These are phyloP conservation scores for Eucalyptus leucophloia DNA, from an alignment of 345 rosid genomes.

Conservation along the genomic window DNA sequence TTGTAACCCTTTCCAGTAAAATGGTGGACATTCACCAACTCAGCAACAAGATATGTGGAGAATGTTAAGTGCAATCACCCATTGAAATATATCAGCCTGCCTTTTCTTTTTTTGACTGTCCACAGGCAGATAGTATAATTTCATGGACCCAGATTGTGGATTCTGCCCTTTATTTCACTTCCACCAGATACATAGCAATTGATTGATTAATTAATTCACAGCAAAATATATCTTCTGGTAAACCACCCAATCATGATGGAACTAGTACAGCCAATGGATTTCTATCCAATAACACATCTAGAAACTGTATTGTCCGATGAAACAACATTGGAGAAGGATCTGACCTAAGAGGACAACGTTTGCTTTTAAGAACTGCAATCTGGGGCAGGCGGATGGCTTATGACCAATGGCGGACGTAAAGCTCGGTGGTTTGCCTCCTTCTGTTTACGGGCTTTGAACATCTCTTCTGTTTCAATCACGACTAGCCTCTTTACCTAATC, in stretches of 20 bases:
- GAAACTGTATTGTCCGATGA: not conserved
- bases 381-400: conserved; percentile 4
- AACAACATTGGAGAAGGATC: not conserved
- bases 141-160: not conserved
- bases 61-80: not conserved
- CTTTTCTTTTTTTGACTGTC: not conserved
- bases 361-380: not conserved
- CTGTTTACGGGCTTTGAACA: conserved; percentile 31
- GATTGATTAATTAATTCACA: not conserved
- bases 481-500: conserved; percentile 31
- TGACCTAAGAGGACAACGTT: not conserved
- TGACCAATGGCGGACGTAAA: conserved; percentile 17
- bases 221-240: not conserved
- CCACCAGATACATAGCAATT: not conserved
- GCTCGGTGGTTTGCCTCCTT: conserved; percentile 15
- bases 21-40: not conserved
- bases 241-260: not conserved
- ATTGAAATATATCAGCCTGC: not conserved
- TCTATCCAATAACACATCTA: not conserved
- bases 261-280: not conserved
- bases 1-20: not conserved
- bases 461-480: conserved; percentile 34
- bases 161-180: not conserved
- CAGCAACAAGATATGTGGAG: not conserved
- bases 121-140: not conserved